phyloP scores from a whole-genome alignment of 2,329 filamentous ascomycete species.

The Aspergillus tubingensis region DNA sequence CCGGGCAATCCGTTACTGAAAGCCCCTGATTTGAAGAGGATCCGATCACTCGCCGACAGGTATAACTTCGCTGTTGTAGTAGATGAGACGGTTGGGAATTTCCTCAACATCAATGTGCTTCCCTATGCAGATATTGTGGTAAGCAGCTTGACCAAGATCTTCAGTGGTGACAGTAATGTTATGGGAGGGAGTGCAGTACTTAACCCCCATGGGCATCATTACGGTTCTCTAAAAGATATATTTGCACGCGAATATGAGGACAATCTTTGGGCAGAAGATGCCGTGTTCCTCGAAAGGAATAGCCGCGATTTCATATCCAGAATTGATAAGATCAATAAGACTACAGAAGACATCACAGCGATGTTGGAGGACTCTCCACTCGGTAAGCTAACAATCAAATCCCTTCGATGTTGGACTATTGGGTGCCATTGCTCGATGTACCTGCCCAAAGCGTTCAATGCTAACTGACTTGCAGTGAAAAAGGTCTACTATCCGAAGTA shows the following conservation, averaged over 20 bases:
- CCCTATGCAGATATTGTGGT: slow-evolving; percentile 88
- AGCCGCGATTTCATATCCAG: slow-evolving; percentile 85
- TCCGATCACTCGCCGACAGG: slow-evolving; percentile 73
- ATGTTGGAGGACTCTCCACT: slow-evolving; percentile 62
- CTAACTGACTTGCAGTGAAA: slow-evolving; percentile 61
- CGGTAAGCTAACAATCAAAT: slow-evolving; percentile 38
- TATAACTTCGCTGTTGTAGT: slow-evolving; percentile 90
- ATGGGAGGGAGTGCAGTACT: slow-evolving; percentile 81
- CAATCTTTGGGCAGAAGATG: slow-evolving; percentile 91
- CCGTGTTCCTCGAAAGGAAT: slow-evolving; percentile 93
- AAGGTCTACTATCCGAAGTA: slow-evolving; percentile 84
- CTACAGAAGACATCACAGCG: slow-evolving; percentile 79
- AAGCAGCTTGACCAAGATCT: slow-evolving; percentile 93
- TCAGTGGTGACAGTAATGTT: slow-evolving; percentile 96
- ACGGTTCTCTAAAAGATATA: slow-evolving; percentile 66
- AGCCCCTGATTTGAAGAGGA: slow-evolving; percentile 80
- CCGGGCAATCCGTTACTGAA: slow-evolving; percentile 87
- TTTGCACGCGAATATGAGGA: slow-evolving; percentile 74
- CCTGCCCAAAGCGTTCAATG: neutral
- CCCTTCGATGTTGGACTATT: neutral
- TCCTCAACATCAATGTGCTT: slow-evolving; percentile 91
- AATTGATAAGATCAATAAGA: slow-evolving; percentile 80
- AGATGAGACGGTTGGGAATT: slow-evolving; percentile 95
- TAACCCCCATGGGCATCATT: slow-evolving; percentile 70
- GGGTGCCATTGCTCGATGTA: neutral